Base-by-base conservation (phyloP, 306 rosid species). In the Erythrophleum fordii region DNA sequence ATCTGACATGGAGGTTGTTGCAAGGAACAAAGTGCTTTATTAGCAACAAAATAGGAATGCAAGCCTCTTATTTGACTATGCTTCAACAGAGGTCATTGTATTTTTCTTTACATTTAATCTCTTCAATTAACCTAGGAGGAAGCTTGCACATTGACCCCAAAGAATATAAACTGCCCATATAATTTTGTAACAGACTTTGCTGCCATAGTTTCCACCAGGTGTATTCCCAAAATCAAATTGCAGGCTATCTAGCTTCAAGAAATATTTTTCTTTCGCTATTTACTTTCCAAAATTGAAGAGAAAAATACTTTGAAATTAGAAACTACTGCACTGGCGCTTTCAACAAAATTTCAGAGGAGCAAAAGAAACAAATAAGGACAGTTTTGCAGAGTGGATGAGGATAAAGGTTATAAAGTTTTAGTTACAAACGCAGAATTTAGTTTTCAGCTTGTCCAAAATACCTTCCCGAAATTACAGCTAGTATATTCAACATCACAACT, bases 401-500 rank as follows among this genome's bases (percentile, higher is more conserved):
- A 7, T 8, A 5, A 26, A 26, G 10, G 18, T 12, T n/a, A n/a
- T 26, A 11, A 1, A 26, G 59, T 7, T 0, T 3, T 20, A 25
- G 74, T 48, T 76, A n/a, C 46, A 20, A 23, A 45, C 20, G 28
- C 39, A 60, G 20, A 45, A 69, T 28, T 81, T 76, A 81, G 72
- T 25, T 69, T 66, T 84, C 88, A 59, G 90, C 87, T 81, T 93
- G 99, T 82, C 96, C 97, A 28, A 90, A 95, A 83, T 86, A 93
- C 87, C 85, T 87, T 6, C 98, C 98, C 0, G 93, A 82, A 80
- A 95, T 83, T 22, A 94, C 83, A 79, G 87, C 85, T 37, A 95
- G 86, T 81, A 95, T 89, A 70, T 91, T 95, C 78, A 93, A 79
- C 98, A 91, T 91, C 37, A 87, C 83, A 61, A 86, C 88, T 89